phyloP scores from a whole-genome alignment of 2,329 filamentous ascomycete species.

The Fusarium gaditjirri region DNA sequence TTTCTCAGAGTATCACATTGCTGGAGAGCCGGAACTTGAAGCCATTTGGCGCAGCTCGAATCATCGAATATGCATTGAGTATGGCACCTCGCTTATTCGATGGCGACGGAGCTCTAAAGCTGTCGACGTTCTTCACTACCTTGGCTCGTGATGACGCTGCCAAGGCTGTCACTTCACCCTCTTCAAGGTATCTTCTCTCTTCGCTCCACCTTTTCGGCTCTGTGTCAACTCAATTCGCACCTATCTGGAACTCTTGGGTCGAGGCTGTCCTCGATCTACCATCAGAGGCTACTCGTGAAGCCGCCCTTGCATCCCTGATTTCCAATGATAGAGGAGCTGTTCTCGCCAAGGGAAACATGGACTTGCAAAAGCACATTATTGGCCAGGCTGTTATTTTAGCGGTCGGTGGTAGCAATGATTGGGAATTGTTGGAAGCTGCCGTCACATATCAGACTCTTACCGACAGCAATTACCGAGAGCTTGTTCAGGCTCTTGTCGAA shows the following conservation, averaged over 20 bases:
- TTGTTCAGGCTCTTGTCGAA: slow-evolving; percentile 51
- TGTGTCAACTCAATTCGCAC: slow-evolving; percentile 52
- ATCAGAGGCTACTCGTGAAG: slow-evolving; percentile 36
- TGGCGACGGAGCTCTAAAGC: slow-evolving; percentile 44
- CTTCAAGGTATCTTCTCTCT: slow-evolving; percentile 72
- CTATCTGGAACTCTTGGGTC: slow-evolving; percentile 59
- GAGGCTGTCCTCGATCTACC: slow-evolving; percentile 53
- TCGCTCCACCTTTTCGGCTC: slow-evolving; percentile 68
- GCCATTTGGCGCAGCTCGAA: slow-evolving; percentile 64
- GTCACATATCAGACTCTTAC: slow-evolving; percentile 56
- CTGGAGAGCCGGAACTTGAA: slow-evolving; percentile 65
- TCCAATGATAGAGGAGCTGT: slow-evolving; percentile 54
- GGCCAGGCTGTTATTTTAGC: slow-evolving; percentile 54
- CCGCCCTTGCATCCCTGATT: slow-evolving; percentile 58
- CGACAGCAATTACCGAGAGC: slow-evolving; percentile 46
- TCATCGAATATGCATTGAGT: slow-evolving; percentile 54
- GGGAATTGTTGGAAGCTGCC: slow-evolving; percentile 61
- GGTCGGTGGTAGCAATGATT: slow-evolving; percentile 47
- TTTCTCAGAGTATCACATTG: slow-evolving; percentile 54
- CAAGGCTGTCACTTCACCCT: slow-evolving; percentile 73
- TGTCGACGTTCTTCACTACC: slow-evolving; percentile 56
- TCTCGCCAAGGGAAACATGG: slow-evolving; percentile 52
- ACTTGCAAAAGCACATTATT: slow-evolving; percentile 61
- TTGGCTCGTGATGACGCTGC: slow-evolving; percentile 68
- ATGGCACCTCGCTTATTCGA: slow-evolving; percentile 56